Percentiles rank a stretch among this genome's conserved stretches.
phyloP scores from a whole-genome alignment of 352 stramenopile genomes.

The Pythium insidiosum region DNA sequence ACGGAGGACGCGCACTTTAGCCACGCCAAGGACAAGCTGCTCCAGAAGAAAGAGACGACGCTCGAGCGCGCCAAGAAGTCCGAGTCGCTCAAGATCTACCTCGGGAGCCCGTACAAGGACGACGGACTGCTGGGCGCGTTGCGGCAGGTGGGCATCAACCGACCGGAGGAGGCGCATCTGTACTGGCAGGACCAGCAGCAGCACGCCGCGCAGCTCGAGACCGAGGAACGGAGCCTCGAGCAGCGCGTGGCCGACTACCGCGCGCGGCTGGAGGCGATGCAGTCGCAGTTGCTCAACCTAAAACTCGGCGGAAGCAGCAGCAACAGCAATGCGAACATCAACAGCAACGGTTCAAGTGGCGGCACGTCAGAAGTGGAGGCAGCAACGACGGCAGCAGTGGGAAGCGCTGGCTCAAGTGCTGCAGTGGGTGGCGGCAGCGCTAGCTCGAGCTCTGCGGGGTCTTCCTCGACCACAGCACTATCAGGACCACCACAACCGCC shows the following conservation, averaged over 20 bases:
- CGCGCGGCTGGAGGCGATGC: constrained; percentile 44
- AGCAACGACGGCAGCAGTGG: constrained; percentile 1
- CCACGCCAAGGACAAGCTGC: constrained; percentile 61
- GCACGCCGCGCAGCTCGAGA: constrained; percentile 57
- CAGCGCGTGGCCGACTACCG: constrained; percentile 50
- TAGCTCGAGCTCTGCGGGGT: no score
- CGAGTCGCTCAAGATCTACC: constrained; percentile 55
- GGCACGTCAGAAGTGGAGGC: no score
- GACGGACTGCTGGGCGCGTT: constrained; percentile 63
- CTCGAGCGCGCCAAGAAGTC: constrained; percentile 43
- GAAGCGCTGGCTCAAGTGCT: no score
- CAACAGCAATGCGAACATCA: not conserved
- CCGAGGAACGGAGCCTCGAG: constrained; percentile 50
- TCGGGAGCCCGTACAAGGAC: constrained; percentile 66
- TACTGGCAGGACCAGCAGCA: constrained; percentile 79
- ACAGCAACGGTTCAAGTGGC: no score
- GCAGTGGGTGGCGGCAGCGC: no score
- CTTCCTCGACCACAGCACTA: no score
- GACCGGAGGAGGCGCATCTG: constrained; percentile 55
- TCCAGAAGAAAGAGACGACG: constrained; percentile 69
- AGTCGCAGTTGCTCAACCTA: constrained; percentile 57
- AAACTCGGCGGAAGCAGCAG: constrained; percentile 48
- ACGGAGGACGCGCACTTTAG: constrained; percentile 35
- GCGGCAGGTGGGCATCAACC: constrained; percentile 74
- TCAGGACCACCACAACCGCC: no score